Percentiles rank a stretch among this genome's conserved stretches.
Conservation (phyloP, 2,329 filamentous ascomycete genomes). For the Phymatotrichopsis omnivora region DNA sequence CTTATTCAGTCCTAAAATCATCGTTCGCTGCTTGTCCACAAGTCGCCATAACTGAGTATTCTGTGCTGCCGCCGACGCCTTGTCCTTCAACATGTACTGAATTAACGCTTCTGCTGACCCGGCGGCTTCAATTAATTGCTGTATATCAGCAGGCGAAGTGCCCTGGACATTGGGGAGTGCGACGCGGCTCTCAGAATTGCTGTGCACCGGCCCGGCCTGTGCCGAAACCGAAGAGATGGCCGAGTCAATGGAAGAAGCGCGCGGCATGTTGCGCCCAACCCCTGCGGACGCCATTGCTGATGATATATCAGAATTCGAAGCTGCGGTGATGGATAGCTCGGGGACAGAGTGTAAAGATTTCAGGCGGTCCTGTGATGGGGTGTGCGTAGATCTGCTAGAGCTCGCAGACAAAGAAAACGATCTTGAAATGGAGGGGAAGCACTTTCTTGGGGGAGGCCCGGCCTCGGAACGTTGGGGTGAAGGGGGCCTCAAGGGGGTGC, state of each 20-base stretch:
- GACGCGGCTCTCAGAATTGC: slow-evolving; percentile 8
- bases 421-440: slow-evolving; percentile 15
- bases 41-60: slow-evolving; percentile 90
- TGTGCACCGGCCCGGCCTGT: slow-evolving; percentile 41
- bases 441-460: slow-evolving; percentile 8
- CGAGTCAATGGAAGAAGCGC: slow-evolving; percentile 86
- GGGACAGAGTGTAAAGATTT: slow-evolving; percentile 28
- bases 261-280: slow-evolving; percentile 39
- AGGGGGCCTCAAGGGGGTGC: slow-evolving; percentile 10
- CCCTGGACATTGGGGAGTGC: slow-evolving; percentile 44
- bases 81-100: slow-evolving; percentile 79
- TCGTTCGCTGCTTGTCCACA: slow-evolving; percentile 88
- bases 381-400: slow-evolving; percentile 20
- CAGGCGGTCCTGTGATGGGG: slow-evolving; percentile 26
- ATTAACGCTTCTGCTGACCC: slow-evolving; percentile 86
- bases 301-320: slow-evolving; percentile 25
- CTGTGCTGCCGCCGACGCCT: slow-evolving; percentile 76
- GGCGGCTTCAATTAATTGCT: slow-evolving; percentile 66
- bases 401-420: slow-evolving; percentile 19
- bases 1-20: slow-evolving; percentile 89
- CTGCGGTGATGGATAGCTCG: slow-evolving; percentile 23
- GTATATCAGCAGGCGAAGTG: slow-evolving; percentile 58
- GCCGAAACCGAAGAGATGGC: slow-evolving; percentile 70
- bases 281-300: slow-evolving; percentile 25
- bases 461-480: slow-evolving; percentile 8